Percentiles rank a stretch among this genome's conserved stretches.
phyloP scores from a whole-genome alignment of 305 asterid genomes.

The Fraxinus paxiana region DNA sequence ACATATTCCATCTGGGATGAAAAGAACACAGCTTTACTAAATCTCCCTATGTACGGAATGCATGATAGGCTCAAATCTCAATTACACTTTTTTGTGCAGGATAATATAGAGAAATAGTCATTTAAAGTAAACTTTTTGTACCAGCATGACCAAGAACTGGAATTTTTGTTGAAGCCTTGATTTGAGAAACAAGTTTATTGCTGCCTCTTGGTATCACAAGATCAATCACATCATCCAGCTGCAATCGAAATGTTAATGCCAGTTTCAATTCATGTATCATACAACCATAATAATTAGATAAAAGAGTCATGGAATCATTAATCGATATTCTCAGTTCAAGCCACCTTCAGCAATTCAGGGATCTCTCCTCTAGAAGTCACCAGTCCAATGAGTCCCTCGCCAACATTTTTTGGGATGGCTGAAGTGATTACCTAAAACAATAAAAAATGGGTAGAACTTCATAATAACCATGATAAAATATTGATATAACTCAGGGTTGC shows the following conservation, averaged over 20 bases:
- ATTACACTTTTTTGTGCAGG: not conserved
- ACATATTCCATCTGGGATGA: slow-evolving; percentile 83
- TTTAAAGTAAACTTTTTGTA: slow-evolving; percentile 21
- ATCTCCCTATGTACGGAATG: slow-evolving; percentile 16
- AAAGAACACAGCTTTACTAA: slow-evolving; percentile 18
- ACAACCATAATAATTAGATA: not conserved
- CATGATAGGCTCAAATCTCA: slow-evolving; percentile 6
- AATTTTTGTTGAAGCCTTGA: slow-evolving; percentile 89
- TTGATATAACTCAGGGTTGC: not conserved
- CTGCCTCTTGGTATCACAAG: slow-evolving; percentile 99
- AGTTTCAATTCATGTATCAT: slow-evolving; percentile 25
- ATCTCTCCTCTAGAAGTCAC: slow-evolving; percentile 93
- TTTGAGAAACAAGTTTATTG: slow-evolving; percentile 90
- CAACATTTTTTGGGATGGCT: slow-evolving; percentile 72
- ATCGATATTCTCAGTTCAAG: slow-evolving; percentile 11
- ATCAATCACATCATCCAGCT: slow-evolving; percentile 94
- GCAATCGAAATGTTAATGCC: slow-evolving; percentile 28
- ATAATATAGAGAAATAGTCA: not conserved
- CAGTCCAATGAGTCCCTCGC: slow-evolving; percentile 80
- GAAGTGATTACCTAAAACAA: slow-evolving; percentile 73
- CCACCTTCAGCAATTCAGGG: slow-evolving; percentile 94
- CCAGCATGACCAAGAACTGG: slow-evolving; percentile 99
- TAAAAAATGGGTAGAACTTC: slow-evolving; percentile 19
- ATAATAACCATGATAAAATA: slow-evolving; percentile 12
- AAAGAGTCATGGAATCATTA: not conserved